Evolutionary conservation across 495 filamentous ascomycete genomes (phyloP), one percentile per base, ranked within the genome.

Genomic region (Extremus antarcticus): DNA sequence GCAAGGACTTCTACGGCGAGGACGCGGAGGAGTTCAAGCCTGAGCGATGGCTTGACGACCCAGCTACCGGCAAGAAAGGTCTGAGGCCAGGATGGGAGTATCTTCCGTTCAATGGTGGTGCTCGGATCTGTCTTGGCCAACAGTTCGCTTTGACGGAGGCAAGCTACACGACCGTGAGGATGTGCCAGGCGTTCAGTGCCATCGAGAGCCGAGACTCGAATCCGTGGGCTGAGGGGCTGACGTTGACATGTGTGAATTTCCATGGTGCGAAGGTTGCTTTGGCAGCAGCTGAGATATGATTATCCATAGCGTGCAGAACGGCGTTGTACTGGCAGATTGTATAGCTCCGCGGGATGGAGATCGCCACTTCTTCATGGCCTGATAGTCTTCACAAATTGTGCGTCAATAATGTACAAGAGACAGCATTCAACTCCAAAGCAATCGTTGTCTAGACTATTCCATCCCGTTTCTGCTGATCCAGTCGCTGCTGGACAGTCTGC

Each of bases 161-260:
- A 7, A 56, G 62, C 32, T 71, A 68, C 56, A 63, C 64, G 0
- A 64, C 62, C n/a, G 55, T 59, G 4, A 51, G 68, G 29, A 22
- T 71, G 13, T 62, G 59, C 56, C 67, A 70, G 53, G 61, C 64
- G 43, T 69, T 71, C 63, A 78, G 81, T 43, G 66, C 69, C 23
- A 60, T 78, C 15, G 75, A 78, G 60, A 58, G 53, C 47, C 43
- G 65, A 41, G 55, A 67, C 54, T 9, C 51, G 51, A 50, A 65
- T 47, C 61, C 58, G 10, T 63, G 61, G 61, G 17, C 1, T 32
- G 61, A 63, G 38, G 20, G 35, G 3, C 39, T 60, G 40, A 58
- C 57, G 43, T 53, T 63, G 35, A 63, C 61, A 19, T 53, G 49
- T 39, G 54, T 55, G 11, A 57, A 54, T 25, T 19, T 53, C 17